These are phyloP conservation scores for Ustilago loliicola DNA, from an alignment of 1,284 basidiomycete species.

Conservation along the genomic window DNA sequence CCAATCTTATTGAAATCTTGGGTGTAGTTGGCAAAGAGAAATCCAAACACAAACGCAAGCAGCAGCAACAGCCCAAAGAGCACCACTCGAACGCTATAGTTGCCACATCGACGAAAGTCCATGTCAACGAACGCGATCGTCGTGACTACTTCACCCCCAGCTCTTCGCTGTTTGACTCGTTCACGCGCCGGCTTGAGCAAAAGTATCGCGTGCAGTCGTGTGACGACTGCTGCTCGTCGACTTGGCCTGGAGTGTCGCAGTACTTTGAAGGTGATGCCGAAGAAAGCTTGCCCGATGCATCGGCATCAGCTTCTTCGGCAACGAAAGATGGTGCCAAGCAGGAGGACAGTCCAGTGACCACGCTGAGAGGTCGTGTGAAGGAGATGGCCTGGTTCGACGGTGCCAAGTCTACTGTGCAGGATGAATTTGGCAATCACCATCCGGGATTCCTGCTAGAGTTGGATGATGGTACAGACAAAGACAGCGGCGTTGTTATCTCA, in stretches of 20 bases:
- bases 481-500: slow-evolving; percentile 17
- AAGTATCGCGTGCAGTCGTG: slow-evolving; percentile 50
- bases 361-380: slow-evolving; percentile 22
- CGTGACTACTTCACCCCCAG: slow-evolving; percentile 70
- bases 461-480: slow-evolving; percentile 7
- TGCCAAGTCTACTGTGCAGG: slow-evolving; percentile 24
- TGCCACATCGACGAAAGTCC: slow-evolving; percentile 20
- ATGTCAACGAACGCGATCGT: slow-evolving; percentile 71
- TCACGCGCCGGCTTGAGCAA: slow-evolving; percentile 41
- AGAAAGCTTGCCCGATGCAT: not conserved
- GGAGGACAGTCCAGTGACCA: slow-evolving; percentile 17
- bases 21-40: slow-evolving; percentile 70
- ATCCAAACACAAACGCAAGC: slow-evolving; percentile 70
- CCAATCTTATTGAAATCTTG: slow-evolving; percentile 68
- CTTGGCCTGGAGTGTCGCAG: slow-evolving; percentile 24
- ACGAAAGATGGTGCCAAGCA: not conserved
- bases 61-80: slow-evolving; percentile 32
- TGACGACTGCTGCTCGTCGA: slow-evolving; percentile 13
- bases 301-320: not conserved
- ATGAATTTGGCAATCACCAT: slow-evolving; percentile 32
- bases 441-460: slow-evolving; percentile 45
- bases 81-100: slow-evolving; percentile 10
- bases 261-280: slow-evolving; percentile 17
- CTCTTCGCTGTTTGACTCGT: slow-evolving; percentile 64
- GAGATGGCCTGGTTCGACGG: slow-evolving; percentile 48